Conservation (phyloP, 371 early-diverging fungal genomes). For the Polyrhizophydium stewartii region DNA sequence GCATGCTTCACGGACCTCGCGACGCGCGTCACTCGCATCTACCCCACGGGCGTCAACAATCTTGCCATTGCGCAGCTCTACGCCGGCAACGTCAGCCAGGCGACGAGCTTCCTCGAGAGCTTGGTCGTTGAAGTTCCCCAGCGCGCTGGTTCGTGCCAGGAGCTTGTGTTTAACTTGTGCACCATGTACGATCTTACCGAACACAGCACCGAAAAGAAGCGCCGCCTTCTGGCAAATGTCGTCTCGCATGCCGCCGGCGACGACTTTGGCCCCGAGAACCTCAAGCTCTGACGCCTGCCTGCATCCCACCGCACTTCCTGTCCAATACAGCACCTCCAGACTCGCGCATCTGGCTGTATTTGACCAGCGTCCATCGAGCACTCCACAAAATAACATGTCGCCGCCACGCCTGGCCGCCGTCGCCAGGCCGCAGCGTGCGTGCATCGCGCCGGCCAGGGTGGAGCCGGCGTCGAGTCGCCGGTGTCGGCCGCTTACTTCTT, state of each 20-base stretch:
- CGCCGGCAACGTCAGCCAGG: slow-evolving; percentile 34
- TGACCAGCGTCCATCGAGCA: too few species aligned
- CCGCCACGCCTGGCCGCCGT: too few species aligned
- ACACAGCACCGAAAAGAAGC: slow-evolving; percentile 25
- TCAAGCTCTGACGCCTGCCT: slow-evolving; percentile 23
- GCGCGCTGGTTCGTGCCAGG: slow-evolving; percentile 13
- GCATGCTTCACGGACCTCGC: slow-evolving; percentile 22
- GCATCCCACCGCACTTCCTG: too few species aligned
- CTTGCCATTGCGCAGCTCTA: slow-evolving; percentile 38
- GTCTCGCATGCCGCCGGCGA: slow-evolving; percentile 28
- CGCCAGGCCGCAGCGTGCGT: too few species aligned
- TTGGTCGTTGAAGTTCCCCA: slow-evolving; percentile 19
- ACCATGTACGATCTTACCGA: slow-evolving; percentile 38
- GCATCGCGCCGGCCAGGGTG: too few species aligned
- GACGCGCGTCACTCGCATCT: slow-evolving; percentile 6
- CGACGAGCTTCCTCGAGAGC: slow-evolving; percentile 26
- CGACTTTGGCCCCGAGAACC: slow-evolving; percentile 22
- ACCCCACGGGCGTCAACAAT: slow-evolving; percentile 30
- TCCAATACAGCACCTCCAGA: too few species aligned
- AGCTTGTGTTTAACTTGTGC: slow-evolving; percentile 32
- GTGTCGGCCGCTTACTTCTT: slow-evolving; percentile 10
- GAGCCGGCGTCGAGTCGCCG: too few species aligned
- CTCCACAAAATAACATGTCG: too few species aligned
- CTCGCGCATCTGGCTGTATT: too few species aligned
- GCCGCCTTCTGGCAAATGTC: slow-evolving; percentile 23